Evolutionary conservation across 192 early-diverging fungal species (phyloP).

Genomic region (Coemansia sp.): DNA sequence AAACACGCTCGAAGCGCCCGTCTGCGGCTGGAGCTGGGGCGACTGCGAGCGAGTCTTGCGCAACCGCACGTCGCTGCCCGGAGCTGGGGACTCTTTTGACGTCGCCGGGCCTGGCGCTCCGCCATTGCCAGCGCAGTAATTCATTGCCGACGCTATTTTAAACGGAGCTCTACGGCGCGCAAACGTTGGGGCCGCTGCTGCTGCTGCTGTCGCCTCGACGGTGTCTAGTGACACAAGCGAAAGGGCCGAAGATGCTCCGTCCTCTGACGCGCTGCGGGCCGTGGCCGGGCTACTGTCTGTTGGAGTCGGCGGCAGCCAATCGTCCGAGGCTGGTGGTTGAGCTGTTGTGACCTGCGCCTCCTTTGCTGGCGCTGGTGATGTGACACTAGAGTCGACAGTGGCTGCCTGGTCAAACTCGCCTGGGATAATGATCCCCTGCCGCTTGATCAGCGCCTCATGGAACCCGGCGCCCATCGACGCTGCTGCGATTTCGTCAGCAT

Average conservation of each 20-base stretch:
- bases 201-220: background rate
- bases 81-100: background rate
- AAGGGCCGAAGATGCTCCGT: background rate
- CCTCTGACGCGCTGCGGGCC: conserved; percentile 19
- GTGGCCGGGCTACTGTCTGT: conserved; percentile 35
- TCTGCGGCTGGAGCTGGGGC: conserved; percentile 8
- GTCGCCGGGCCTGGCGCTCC: background rate
- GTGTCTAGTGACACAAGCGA: background rate
- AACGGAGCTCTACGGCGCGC: conserved; percentile 15
- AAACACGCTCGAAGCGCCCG: background rate
- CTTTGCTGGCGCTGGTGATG: conserved; percentile 11
- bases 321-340: background rate
- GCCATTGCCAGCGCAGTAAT: conserved; percentile 5
- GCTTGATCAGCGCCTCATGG: conserved; percentile 15
- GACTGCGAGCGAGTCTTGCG: conserved; percentile 28
- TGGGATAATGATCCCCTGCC: conserved; percentile 28
- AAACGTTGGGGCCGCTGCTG: background rate
- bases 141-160: conserved; percentile 11
- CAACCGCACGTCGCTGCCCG: conserved; percentile 9
- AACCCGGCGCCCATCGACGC: background rate
- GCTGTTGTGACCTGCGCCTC: conserved; percentile 16
- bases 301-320: conserved; percentile 23
- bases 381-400: background rate
- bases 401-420: conserved; percentile 8
- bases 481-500: conserved; percentile 14